These are phyloP conservation scores for Cocos nucifera DNA, from an alignment of 176 grass and related monocot genomes.

Conservation along the genomic window DNA sequence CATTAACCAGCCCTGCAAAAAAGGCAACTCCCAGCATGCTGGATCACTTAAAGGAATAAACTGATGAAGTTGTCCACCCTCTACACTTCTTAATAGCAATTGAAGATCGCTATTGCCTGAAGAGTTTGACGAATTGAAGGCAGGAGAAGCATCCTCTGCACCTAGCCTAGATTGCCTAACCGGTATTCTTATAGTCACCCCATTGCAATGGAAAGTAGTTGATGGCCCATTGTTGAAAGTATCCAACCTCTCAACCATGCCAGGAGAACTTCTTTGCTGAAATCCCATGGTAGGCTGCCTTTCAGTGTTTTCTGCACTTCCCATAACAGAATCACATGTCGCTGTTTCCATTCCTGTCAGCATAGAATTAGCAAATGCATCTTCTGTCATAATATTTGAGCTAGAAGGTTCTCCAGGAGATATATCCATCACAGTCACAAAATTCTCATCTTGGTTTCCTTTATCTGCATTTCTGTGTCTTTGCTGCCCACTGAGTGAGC, in stretches of 20 bases:
- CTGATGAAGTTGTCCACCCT: conserved; percentile 44
- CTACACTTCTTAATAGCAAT: conserved; percentile 68
- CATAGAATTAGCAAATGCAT: conserved; percentile 10
- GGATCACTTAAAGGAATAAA: conserved; percentile 46
- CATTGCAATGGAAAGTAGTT: conserved; percentile 25
- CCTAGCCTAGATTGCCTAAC: conserved; percentile 23
- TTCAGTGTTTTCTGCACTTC: conserved; percentile 6
- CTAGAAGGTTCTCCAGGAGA: conserved; percentile 50
- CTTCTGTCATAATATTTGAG: conserved; percentile 18
- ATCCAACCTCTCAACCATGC: conserved; percentile 25
- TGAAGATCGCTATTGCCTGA: conserved; percentile 53
- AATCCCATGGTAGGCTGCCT: conserved; percentile 18
- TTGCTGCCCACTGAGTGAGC: conserved; percentile 29
- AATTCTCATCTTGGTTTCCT: conserved; percentile 31
- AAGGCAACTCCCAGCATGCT: conserved; percentile 79
- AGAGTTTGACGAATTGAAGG: conserved; percentile 26
- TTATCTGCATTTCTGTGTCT: conserved; percentile 31
- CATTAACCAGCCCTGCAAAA: conserved; percentile 87
- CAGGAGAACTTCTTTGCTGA: conserved; percentile 19
- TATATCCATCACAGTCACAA: conserved; percentile 68
- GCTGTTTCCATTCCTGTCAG: conserved; percentile 18
- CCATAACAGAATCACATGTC: background rate
- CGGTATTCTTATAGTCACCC: conserved; percentile 15
- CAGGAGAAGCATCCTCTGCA: conserved; percentile 8
- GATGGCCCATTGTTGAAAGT: conserved; percentile 21